Evolutionary conservation across 768 basidiomycete genomes (phyloP), one percentile per base, ranked within the genome.

Genomic region (Lentinula sp.): DNA sequence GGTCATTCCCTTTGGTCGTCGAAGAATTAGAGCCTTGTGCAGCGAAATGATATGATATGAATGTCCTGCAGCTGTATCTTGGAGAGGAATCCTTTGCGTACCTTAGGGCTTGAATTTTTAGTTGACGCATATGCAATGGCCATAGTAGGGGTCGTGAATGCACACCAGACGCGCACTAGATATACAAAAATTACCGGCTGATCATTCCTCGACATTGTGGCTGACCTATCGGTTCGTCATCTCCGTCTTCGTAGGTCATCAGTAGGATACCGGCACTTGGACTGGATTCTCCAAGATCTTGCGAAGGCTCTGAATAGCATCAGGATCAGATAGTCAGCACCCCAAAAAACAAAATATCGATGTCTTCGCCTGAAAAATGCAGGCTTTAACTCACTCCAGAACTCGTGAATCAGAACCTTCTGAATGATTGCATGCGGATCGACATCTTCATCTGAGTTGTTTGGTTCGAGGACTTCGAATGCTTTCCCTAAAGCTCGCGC

Each of bases 61-160:
- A 39, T 50, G 16, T 18, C 51, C 28, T 37, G 35, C 3, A 28
- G 28, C 3, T 36, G 49, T 42, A 46, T 51, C 15, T 32, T 8
- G 18, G 45, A 33, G 42, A 41, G n/a, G n/a, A 6, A n/a, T 50
- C 39, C 33, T 46, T 35, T 12, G 12, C 39, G 3, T n/a, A 88
- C 91, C 79, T 84, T 86, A 28, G 87, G 84, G 64, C 77, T 82
- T 16, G 78, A 76, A 57, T 78, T 72, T 45, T 67, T 66, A 37
- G 84, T 78, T 16, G 87, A 85, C 16, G 82, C 83, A 66, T 87
- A 91, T 35, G 81, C 90, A 58, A 93, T 76, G 0, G 91, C 88
- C 90, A 93, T 91, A 69, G 87, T 90, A 18, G 84, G 77, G 28
- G 91, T 87, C 6, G 91, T 93, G 72, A 93, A 93, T 43, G 85